Evolutionary conservation across 2,329 filamentous ascomycete species (phyloP), one percentile per base, ranked within the genome.

Genomic region (Dendrostoma leiphaemia): DNA sequence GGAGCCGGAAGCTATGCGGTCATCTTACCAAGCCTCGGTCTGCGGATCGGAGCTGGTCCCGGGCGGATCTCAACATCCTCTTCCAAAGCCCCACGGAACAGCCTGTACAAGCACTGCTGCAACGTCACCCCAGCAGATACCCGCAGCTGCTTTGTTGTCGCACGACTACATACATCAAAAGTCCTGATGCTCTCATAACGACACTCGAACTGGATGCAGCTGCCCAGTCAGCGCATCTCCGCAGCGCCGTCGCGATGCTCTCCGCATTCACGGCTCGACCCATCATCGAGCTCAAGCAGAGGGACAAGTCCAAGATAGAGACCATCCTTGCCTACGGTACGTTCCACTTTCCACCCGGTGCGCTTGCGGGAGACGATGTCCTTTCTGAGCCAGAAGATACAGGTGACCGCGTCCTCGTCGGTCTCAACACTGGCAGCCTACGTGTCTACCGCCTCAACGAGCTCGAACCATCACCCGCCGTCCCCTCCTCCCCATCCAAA

Each of bases 221-320:
- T 57, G 55, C 55, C 49, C 51, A 53, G 55, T 37, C 55, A 57
- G 41, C 55, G 47, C 45, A 41, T 35, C 38, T 50, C 43, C 35
- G 21, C 48, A 43, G 71, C 65, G 61, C 62, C 66, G 71, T n/a
- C n/a, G 79, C 78, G 73, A 97, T 97, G 94, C 88, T 99, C 74
- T 95, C 93, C 74, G 94, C 94, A 69, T 99, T 99, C 76, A 96
- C 89, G 64, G 92, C 94, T 77, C 89, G 90, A 68, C 90, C 92
- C 61, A 93, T 99, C 71, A 89, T 97, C 80, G 94, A 99, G 89
- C 88, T 99, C 66, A 92, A 89, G 76, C 86, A 86, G 72, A 88
- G 90, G 72, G 93, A 97, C 83, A 97, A 95, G 79, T 95, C 90
- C 62, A 94, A 89, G 79, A 96, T 99, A 74, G 94, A 99, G 75